Conservation (phyloP, 495 filamentous ascomycete genomes). For the Chaetomium fimeti region DNA sequence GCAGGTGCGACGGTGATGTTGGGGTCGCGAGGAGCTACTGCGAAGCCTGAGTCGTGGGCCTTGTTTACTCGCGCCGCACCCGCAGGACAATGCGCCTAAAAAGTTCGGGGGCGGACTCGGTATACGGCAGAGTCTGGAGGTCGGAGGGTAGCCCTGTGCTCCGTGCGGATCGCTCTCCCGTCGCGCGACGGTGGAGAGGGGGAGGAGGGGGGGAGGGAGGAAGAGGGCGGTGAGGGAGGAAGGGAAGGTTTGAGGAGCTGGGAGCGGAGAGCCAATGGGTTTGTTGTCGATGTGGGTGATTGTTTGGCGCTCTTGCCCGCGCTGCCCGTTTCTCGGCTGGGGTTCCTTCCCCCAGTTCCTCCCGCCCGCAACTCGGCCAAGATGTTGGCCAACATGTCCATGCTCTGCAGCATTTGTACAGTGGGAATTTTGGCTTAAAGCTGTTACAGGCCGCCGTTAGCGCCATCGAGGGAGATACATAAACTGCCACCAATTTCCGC, state of each 20-base stretch:
- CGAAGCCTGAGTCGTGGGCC: not conserved
- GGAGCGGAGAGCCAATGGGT: constrained; percentile 17
- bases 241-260: constrained; percentile 15
- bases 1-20: constrained; percentile 13
- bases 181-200: constrained; percentile 12
- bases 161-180: constrained; percentile 14
- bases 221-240: constrained; percentile 19
- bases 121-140: constrained; percentile 17
- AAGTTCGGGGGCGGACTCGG: constrained; percentile 5
- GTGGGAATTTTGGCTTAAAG: constrained; percentile 20
- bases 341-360: constrained; percentile 6
- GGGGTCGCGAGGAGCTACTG: constrained; percentile 11
- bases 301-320: not conserved
- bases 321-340: not conserved
- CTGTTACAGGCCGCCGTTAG: constrained; percentile 14
- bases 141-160: constrained; percentile 1
- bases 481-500: not conserved
- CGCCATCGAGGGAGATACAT: not conserved
- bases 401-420: constrained; percentile 13
- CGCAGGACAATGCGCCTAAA: constrained; percentile 28
- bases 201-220: not conserved
- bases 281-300: constrained; percentile 14
- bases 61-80: constrained; percentile 33
- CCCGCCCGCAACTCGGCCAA: not conserved
- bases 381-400: constrained; percentile 12